Evolutionary conservation across 106 monocot genomes (phyloP), one percentile per base, ranked within the genome.

Genomic region (Dendrobium nobile): DNA sequence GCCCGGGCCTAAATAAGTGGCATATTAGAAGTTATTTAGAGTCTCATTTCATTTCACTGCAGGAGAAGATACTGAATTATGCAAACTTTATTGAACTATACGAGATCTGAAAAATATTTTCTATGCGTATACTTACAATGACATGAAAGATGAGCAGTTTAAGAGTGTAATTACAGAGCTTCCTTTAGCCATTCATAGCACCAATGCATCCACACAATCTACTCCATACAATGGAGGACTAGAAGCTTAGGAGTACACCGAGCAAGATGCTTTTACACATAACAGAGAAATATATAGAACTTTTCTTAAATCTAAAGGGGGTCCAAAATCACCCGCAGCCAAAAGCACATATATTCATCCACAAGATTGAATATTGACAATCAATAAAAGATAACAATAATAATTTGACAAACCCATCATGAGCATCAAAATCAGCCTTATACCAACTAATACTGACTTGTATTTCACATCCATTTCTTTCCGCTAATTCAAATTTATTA

Each of bases 1-100:
- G 93, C 92, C 37, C 91, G 84, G 15, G 90, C 96, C 96, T 96
- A 87, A 72, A 76, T 8, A 76, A 47, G 13, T 48, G 43, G 20
- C 43, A 47, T 75, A 24, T 22, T 73, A 42, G 11, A 41, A 73
- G 11, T 73, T 40, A 75, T 47, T 44, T 26, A 75, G 18, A 45
- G 75, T 75, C 22, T 45, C 75, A 75, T 45, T 45, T 45, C 75
- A 75, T 45, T 45, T n/a, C n/a, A 47, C 24, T 2, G 40, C 13
- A 75, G 7, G 26, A 47, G 13, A 47, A 51, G 13, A 47, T 28
- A 19, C 7, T 0, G 11, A 47, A 76, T 76, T 27, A 26, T 28
- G 41, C n/a, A 5, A 42, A 74, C 3, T 42, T 74, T 44, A 41
- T 28, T 44, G 41, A 19, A 20, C 37, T 37, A 37, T 37, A 37